Conservation (phyloP, 2,329 filamentous ascomycete species). For the Chaetomiaceae sp. region DNA sequence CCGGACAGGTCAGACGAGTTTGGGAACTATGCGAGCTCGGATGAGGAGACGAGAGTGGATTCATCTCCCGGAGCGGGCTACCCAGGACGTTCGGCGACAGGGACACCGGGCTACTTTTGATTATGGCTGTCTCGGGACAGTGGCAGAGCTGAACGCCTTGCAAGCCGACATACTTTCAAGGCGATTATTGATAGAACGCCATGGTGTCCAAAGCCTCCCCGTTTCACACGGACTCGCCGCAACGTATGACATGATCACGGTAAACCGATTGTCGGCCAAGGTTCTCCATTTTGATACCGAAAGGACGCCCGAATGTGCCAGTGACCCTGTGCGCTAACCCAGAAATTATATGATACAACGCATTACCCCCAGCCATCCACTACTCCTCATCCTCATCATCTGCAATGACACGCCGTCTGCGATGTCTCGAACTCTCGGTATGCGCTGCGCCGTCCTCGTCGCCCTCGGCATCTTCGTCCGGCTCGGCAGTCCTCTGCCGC, state of each 20-base stretch:
- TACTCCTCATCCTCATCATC: conserved; percentile 29
- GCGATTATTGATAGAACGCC: no score
- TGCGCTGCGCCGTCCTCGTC: conserved; percentile 45
- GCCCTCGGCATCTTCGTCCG: conserved; percentile 46
- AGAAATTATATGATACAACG: conserved; percentile 11
- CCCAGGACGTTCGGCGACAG: conserved; percentile 40
- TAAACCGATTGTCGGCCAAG: background rate
- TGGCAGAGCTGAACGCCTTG: no score
- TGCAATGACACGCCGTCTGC: conserved; percentile 25
- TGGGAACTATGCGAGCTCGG: conserved; percentile 40
- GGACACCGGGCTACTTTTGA: conserved; percentile 37
- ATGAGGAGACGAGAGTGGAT: conserved; percentile 35
- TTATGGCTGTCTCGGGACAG: background rate
- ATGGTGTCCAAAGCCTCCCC: no score
- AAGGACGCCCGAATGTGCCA: conserved; percentile 10
- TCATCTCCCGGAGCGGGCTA: conserved; percentile 44
- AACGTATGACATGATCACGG: no score
- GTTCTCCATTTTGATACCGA: background rate
- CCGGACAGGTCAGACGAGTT: conserved; percentile 43
- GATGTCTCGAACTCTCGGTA: conserved; percentile 15
- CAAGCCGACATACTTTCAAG: no score
- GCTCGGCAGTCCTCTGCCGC: conserved; percentile 47
- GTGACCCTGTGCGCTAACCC: conserved; percentile 8
- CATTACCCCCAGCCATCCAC: background rate
- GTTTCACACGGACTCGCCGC: no score